Percentiles rank a stretch among this genome's conserved stretches.
Conservation (phyloP, 441 rosid genomes). For the Rhodomyrtus psidioides region DNA sequence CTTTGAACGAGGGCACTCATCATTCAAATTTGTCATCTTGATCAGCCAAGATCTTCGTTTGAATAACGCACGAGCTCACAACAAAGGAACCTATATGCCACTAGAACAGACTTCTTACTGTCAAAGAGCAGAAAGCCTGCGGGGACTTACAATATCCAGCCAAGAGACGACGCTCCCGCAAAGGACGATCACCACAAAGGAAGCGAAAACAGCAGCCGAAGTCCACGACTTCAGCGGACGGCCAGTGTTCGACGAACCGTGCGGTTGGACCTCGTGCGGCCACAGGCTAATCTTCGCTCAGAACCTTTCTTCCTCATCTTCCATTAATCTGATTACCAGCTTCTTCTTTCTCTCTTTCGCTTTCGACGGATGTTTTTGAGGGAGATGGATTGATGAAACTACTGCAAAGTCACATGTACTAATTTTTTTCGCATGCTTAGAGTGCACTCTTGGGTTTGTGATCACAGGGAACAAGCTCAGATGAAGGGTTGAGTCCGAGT, state of each 20-base stretch:
- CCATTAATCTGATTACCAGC: not conserved
- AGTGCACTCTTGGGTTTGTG: not conserved
- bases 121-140: not conserved
- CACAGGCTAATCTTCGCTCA: not conserved
- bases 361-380: not conserved
- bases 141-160: not conserved
- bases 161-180: not conserved
- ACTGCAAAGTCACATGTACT: not conserved
- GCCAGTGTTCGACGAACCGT: not conserved
- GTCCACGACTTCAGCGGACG: not conserved
- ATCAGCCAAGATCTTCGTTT: not conserved
- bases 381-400: not conserved
- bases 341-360: not conserved
- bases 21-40: not conserved
- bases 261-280: not conserved
- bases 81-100: not conserved
- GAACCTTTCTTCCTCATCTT: not conserved
- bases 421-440: not conserved
- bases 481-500: not conserved
- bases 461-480: not conserved
- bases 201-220: not conserved
- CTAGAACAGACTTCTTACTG: not conserved
- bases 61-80: not conserved
- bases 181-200: not conserved
- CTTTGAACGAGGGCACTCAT: not conserved